Evolutionary conservation across 73 alveolate genomes (phyloP).

Genomic region (Effrenium voratum): DNA sequence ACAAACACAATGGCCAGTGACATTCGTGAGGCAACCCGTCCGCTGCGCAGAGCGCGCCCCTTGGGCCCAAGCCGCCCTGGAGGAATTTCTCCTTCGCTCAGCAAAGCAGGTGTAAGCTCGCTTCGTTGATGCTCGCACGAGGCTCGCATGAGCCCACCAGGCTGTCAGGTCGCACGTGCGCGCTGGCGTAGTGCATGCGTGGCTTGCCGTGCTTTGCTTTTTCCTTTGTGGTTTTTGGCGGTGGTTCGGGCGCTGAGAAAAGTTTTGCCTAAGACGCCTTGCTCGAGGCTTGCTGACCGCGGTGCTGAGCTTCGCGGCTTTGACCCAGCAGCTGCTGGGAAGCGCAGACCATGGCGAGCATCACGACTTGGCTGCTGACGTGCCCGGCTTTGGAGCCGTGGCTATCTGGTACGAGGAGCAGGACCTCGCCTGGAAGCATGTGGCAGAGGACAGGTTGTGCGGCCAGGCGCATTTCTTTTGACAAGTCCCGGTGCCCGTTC

Average conservation of each 20-base stretch:
- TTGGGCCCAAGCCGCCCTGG: too few species aligned
- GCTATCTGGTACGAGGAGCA: slow-evolving; percentile 52
- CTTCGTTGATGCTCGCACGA: too few species aligned
- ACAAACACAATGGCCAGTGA: too few species aligned
- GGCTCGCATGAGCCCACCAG: too few species aligned
- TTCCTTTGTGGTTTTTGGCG: background rate
- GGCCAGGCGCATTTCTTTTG: background rate
- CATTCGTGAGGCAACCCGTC: too few species aligned
- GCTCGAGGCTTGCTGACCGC: slow-evolving; percentile 7
- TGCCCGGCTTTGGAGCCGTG: slow-evolving; percentile 92
- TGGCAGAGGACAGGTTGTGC: background rate
- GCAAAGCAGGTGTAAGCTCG: too few species aligned
- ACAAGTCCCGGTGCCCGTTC: background rate
- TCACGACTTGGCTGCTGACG: slow-evolving; percentile 79
- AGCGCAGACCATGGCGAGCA: slow-evolving; percentile 64
- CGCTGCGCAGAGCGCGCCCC: too few species aligned
- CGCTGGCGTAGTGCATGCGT: too few species aligned
- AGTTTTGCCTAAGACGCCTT: background rate
- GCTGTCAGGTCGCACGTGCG: too few species aligned
- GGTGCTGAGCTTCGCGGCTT: slow-evolving; percentile 45
- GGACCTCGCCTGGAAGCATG: slow-evolving; percentile 53
- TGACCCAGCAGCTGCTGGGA: slow-evolving; percentile 67
- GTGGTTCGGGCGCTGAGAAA: background rate
- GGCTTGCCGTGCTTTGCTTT: background rate
- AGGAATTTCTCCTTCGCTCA: too few species aligned